Evolutionary conservation across 1,284 basidiomycete species (phyloP).

Genomic region (Gymnopus androsaceus): DNA sequence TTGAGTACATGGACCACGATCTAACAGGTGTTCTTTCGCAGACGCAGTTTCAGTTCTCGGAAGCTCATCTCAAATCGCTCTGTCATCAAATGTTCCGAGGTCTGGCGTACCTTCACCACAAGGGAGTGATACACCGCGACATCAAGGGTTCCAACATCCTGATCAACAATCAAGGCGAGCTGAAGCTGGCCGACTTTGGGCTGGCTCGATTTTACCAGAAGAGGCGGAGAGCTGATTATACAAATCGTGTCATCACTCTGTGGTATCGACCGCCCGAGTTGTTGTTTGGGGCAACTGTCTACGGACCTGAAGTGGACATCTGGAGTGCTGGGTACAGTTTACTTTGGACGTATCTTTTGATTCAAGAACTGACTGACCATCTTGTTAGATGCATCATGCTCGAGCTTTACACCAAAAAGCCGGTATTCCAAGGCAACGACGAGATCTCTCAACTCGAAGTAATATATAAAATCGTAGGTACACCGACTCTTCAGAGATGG

Average conservation of each 20-base stretch:
- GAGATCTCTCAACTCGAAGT: constrained; percentile 97
- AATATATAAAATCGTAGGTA: constrained; percentile 90
- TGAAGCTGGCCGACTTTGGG: constrained; percentile 98
- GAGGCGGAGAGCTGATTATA: constrained; percentile 88
- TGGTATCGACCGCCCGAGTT: constrained; percentile 99
- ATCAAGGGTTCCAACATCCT: constrained; percentile 99
- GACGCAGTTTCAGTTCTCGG: constrained; percentile 80
- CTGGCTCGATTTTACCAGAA: constrained; percentile 97
- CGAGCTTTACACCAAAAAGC: constrained; percentile 93
- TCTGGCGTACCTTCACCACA: constrained; percentile 91
- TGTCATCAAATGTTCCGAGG: constrained; percentile 94
- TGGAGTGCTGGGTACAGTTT: constrained; percentile 93
- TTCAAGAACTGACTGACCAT: constrained; percentile 4
- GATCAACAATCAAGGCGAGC: constrained; percentile 88
- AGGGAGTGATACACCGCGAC: constrained; percentile 95
- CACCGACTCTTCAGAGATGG: constrained; percentile 85
- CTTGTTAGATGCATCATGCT: constrained; percentile 90
- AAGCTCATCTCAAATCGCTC: constrained; percentile 92
- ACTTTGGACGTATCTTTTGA: neutral
- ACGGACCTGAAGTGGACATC: constrained; percentile 99
- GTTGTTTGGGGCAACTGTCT: constrained; percentile 93
- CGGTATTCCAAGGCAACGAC: constrained; percentile 94
- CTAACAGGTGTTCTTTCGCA: constrained; percentile 94
- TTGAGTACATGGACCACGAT: constrained; percentile 99
- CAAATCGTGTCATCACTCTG: constrained; percentile 97